These are phyloP conservation scores for Orbilia oligospora DNA, from an alignment of 2,329 filamentous ascomycete species.

Conservation along the genomic window DNA sequence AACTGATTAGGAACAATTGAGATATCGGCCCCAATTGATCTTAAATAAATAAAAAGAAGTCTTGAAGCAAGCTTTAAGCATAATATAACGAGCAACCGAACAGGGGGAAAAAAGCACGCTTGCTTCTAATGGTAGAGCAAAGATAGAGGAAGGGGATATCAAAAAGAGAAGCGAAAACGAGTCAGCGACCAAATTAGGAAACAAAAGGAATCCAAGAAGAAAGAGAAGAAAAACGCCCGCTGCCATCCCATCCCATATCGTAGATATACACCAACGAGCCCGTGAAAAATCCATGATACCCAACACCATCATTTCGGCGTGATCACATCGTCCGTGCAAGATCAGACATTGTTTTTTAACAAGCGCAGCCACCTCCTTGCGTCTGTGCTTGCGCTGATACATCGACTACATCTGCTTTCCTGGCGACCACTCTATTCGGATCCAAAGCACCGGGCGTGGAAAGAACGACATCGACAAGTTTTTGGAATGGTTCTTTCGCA, in stretches of 20 bases:
- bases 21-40: conserved; percentile 16
- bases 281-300: conserved; percentile 20
- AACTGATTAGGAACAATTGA: conserved; percentile 31
- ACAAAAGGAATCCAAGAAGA: neutral
- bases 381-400: conserved; percentile 61
- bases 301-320: conserved; percentile 15
- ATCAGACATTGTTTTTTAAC: conserved; percentile 46
- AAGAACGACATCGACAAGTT: conserved; percentile 71
- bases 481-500: conserved; percentile 71
- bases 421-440: conserved; percentile 62
- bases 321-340: neutral
- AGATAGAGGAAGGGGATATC: conserved; percentile 61
- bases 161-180: conserved; percentile 20
- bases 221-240: conserved; percentile 50
- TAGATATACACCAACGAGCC: conserved; percentile 43
- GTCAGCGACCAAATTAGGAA: conserved; percentile 7
- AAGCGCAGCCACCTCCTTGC: conserved; percentile 62
- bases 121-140: conserved; percentile 55
- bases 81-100: conserved; percentile 32
- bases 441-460: conserved; percentile 69
- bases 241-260: conserved; percentile 39
- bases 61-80: conserved; percentile 9
- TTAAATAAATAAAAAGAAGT: conserved; percentile 24
- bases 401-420: conserved; percentile 59
- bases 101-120: conserved; percentile 40